These are phyloP conservation scores for Geotrichum europaeum DNA, from an alignment of 1,139 yeast species.

Conservation along the genomic window DNA sequence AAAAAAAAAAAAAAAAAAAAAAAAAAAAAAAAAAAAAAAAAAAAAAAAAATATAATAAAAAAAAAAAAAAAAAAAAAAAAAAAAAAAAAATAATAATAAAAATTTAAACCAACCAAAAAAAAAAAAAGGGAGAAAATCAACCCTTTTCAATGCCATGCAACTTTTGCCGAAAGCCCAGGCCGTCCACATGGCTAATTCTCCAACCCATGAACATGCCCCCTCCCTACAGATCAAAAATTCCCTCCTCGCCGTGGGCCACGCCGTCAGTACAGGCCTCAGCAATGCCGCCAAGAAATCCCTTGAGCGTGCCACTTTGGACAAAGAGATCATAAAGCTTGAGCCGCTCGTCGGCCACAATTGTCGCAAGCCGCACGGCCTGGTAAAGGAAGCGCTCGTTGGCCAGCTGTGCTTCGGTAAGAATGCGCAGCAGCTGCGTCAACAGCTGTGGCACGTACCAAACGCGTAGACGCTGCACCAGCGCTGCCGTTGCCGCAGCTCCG, in stretches of 20 bases:
- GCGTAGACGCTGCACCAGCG: conserved; percentile 38
- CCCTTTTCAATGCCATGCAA: no score
- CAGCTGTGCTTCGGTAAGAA: conserved; percentile 41
- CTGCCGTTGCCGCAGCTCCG: conserved; percentile 17
- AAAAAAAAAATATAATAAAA: no score
- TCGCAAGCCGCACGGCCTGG: conserved; percentile 55
- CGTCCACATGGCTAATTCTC: no score
- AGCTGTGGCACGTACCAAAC: conserved; percentile 68
- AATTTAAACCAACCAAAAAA: no score
- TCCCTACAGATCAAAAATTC: conserved; percentile 21
- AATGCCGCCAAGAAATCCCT: conserved; percentile 53
- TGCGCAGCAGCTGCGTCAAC: conserved; percentile 55
- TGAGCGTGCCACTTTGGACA: conserved; percentile 51
- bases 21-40: no score
- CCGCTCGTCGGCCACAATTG: conserved; percentile 47
- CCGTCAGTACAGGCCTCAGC: conserved; percentile 55
- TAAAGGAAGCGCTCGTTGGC: conserved; percentile 37
- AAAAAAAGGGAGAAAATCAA: no score
- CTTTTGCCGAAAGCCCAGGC: no score
- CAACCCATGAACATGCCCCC: background rate
- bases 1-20: no score
- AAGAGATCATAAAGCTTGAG: conserved; percentile 50
- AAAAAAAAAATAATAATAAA: no score
- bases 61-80: no score
- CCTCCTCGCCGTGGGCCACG: conserved; percentile 28